phyloP scores from a whole-genome alignment of 192 early-diverging fungal species.

The Coemansia sp. region DNA sequence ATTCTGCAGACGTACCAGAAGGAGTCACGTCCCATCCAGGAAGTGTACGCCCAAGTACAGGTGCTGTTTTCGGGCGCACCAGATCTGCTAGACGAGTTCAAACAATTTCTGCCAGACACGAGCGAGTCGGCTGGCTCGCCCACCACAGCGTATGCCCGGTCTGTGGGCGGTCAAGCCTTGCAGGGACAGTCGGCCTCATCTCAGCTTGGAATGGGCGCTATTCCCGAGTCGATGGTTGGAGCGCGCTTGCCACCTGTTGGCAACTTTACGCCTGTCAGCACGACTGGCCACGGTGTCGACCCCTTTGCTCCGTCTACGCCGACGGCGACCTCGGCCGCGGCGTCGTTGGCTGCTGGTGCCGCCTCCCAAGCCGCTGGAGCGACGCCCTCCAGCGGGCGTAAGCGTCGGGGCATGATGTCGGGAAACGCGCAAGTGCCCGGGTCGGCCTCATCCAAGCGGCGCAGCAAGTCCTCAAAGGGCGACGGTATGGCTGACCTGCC shows the following conservation, averaged over 20 bases:
- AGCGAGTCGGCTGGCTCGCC: constrained; percentile 56
- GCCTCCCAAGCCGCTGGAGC: constrained; percentile 12
- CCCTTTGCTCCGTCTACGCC: constrained; percentile 17
- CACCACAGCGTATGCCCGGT: constrained; percentile 21
- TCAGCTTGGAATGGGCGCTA: constrained; percentile 14
- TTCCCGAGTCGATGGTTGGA: constrained; percentile 20
- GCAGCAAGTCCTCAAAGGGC: constrained; percentile 29
- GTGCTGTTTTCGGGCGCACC: constrained; percentile 78
- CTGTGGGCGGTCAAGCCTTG: constrained; percentile 4
- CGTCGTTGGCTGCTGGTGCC: neutral
- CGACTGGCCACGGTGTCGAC: constrained; percentile 13
- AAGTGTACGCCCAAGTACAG: constrained; percentile 96
- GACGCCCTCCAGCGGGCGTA: constrained; percentile 29
- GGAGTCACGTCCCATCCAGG: constrained; percentile 93
- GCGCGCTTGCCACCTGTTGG: constrained; percentile 57
- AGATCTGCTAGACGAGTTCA: constrained; percentile 95
- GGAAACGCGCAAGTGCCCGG: constrained; percentile 23
- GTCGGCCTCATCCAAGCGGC: constrained; percentile 33
- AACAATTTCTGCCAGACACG: constrained; percentile 95
- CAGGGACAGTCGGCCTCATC: constrained; percentile 3
- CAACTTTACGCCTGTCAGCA: constrained; percentile 52
- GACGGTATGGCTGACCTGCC: constrained; percentile 13
- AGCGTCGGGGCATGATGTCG: constrained; percentile 35
- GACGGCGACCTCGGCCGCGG: neutral
- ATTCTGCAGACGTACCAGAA: constrained; percentile 97